These are phyloP conservation scores for Uronychia binucleata DNA, from an alignment of 73 alveolate species.

Conservation along the genomic window DNA sequence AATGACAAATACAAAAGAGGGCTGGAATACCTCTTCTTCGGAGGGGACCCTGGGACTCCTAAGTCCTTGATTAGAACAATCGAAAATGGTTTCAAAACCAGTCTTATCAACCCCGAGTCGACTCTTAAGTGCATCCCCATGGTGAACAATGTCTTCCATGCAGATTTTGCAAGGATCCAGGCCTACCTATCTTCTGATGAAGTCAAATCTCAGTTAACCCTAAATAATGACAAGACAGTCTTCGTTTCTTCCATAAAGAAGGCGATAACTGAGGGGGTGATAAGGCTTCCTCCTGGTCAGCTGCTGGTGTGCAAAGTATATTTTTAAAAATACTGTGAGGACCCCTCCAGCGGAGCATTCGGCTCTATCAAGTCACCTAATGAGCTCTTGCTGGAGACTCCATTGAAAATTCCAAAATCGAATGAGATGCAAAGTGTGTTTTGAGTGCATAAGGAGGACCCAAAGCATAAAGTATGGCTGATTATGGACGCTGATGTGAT, in stretches of 20 bases:
- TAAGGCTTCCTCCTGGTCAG: constrained; percentile 74
- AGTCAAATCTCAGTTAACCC: constrained; percentile 32
- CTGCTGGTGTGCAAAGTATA: constrained; percentile 86
- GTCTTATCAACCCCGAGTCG: constrained; percentile 7
- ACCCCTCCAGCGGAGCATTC: constrained; percentile 29
- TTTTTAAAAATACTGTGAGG: constrained; percentile 68
- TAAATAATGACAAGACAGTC: constrained; percentile 32
- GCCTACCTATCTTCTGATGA: constrained; percentile 51
- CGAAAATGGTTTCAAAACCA: constrained; percentile 85
- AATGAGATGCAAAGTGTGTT: constrained; percentile 61
- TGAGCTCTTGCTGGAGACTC: constrained; percentile 46
- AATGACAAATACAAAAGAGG: constrained; percentile 65
- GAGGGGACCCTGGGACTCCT: constrained; percentile 76
- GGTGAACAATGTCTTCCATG: constrained; percentile 70
- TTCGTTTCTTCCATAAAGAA: constrained; percentile 22
- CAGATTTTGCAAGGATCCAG: constrained; percentile 76
- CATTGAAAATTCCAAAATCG: constrained; percentile 53
- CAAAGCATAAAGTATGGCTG: constrained; percentile 80
- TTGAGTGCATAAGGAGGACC: constrained; percentile 73
- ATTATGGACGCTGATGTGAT: constrained; percentile 79
- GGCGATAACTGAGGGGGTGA: constrained; percentile 29
- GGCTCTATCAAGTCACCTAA: constrained; percentile 44
- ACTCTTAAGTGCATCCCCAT: constrained; percentile 61
- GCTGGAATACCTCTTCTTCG: constrained; percentile 85
- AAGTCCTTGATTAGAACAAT: constrained; percentile 75